Evolutionary conservation across 345 rosid species (phyloP).

Genomic region (Alliaria petiolata): DNA sequence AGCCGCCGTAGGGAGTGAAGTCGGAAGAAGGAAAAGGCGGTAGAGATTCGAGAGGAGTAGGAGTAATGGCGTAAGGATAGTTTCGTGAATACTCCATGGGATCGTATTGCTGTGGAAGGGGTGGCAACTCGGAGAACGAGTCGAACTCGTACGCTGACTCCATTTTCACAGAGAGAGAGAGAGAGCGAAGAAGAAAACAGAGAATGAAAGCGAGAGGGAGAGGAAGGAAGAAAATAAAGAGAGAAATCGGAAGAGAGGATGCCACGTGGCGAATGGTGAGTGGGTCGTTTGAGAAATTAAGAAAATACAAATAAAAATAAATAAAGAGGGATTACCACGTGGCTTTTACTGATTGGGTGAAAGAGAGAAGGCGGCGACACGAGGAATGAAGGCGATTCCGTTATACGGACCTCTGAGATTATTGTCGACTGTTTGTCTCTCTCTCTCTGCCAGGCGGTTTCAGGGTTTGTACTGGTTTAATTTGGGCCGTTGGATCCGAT

Average conservation of each 20-base stretch:
- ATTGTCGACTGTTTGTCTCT: slow-evolving; percentile 27
- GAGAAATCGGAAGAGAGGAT: background rate
- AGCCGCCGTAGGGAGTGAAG: background rate
- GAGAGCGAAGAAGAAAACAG: no score
- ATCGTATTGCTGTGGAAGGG: slow-evolving; percentile 20
- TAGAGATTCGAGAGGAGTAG: slow-evolving; percentile 1
- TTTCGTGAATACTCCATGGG: slow-evolving; percentile 2
- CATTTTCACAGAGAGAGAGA: slow-evolving; percentile 2
- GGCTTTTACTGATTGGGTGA: background rate
- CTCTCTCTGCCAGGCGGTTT: slow-evolving; percentile 19
- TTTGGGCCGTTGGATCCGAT: slow-evolving; percentile 20
- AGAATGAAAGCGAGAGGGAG: background rate
- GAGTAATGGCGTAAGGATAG: background rate
- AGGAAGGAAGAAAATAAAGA: background rate
- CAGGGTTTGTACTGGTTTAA: slow-evolving; percentile 16
- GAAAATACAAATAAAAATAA: background rate
- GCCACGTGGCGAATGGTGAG: background rate
- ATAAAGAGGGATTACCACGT: slow-evolving; percentile 23
- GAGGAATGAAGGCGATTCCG: slow-evolving; percentile 36
- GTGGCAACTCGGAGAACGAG: slow-evolving; percentile 21
- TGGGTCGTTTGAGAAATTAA: background rate
- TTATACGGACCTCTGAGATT: slow-evolving; percentile 10
- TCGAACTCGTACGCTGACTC: slow-evolving; percentile 18
- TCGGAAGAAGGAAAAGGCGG: slow-evolving; percentile 33
- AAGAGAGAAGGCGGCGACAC: slow-evolving; percentile 35